Conservation (phyloP, 2,329 filamentous ascomycete species). For the Ascomycota sp. region DNA sequence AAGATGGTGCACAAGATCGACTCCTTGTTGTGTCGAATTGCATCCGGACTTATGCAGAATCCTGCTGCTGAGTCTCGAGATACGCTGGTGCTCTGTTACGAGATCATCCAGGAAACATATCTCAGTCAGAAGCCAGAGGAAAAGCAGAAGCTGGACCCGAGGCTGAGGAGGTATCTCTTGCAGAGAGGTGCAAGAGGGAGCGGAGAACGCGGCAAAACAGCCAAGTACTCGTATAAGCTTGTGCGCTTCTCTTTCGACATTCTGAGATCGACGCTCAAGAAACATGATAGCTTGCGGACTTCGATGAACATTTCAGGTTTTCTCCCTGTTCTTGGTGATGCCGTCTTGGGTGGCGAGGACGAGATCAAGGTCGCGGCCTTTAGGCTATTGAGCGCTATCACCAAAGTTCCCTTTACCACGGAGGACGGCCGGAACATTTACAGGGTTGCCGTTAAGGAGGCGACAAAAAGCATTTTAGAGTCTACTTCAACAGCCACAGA, state of each 20-base stretch:
- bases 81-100: conserved; percentile 82
- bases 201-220: conserved; percentile 46
- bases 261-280: conserved; percentile 63
- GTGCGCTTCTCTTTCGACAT: conserved; percentile 73
- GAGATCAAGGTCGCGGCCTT: conserved; percentile 81
- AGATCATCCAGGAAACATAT: conserved; percentile 75
- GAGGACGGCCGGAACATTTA: conserved; percentile 41
- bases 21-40: conserved; percentile 62
- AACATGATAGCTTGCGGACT: conserved; percentile 61
- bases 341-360: conserved; percentile 62
- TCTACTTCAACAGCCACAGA: conserved; percentile 63
- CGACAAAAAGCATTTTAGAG: conserved; percentile 56
- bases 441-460: conserved; percentile 66
- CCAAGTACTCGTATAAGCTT: conserved; percentile 69
- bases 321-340: conserved; percentile 71
- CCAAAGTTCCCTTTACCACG: conserved; percentile 61
- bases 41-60: conserved; percentile 65
- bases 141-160: conserved; percentile 34
- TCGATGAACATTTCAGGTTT: conserved; percentile 64
- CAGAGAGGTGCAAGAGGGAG: conserved; percentile 59
- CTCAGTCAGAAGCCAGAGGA: conserved; percentile 30
- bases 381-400: conserved; percentile 61
- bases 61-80: conserved; percentile 55
- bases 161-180: conserved; percentile 52
- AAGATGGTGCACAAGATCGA: conserved; percentile 78